Conservation (phyloP, 257 asterid species). For the Solanum lycopersicoides region DNA sequence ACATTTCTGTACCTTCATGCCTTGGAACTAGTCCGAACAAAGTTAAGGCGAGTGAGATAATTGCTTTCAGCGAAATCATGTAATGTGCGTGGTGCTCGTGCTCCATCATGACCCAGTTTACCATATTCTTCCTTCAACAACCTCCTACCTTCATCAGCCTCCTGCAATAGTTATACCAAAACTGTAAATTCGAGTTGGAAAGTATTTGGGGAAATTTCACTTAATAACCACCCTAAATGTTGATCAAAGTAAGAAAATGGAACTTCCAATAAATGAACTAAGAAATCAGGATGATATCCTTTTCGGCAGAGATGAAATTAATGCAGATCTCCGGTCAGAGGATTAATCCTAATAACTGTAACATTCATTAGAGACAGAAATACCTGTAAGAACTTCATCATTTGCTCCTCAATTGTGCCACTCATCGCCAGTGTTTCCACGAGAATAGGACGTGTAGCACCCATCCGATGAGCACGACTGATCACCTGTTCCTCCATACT, state of each 20-base stretch:
- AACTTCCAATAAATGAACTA: background rate
- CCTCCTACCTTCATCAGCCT: conserved; percentile 55
- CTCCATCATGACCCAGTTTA: conserved; percentile 37
- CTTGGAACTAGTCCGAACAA: conserved; percentile 41
- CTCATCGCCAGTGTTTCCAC: conserved; percentile 93
- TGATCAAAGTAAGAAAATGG: background rate
- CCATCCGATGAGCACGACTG: conserved; percentile 99
- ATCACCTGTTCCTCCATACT: conserved; percentile 99
- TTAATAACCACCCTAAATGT: background rate
- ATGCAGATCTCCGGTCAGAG: background rate
- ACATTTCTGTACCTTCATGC: background rate
- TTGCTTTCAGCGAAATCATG: conserved; percentile 96
- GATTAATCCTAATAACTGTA: background rate
- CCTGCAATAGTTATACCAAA: conserved; percentile 26
- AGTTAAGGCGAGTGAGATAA: conserved; percentile 71
- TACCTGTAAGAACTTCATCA: conserved; percentile 88
- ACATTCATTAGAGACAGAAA: background rate
- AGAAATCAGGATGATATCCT: background rate
- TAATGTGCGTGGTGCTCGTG: conserved; percentile 52
- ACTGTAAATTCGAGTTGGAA: background rate
- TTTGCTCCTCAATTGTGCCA: conserved; percentile 95
- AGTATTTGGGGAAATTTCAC: background rate
- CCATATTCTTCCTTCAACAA: conserved; percentile 50
- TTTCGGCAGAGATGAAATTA: background rate
- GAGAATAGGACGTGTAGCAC: conserved; percentile 81